A percentile compares a stretch with the other conserved stretches of the same genome.
Conservation (phyloP, 2,329 filamentous ascomycete genomes). For the Curvularia hawaiiensis region DNA sequence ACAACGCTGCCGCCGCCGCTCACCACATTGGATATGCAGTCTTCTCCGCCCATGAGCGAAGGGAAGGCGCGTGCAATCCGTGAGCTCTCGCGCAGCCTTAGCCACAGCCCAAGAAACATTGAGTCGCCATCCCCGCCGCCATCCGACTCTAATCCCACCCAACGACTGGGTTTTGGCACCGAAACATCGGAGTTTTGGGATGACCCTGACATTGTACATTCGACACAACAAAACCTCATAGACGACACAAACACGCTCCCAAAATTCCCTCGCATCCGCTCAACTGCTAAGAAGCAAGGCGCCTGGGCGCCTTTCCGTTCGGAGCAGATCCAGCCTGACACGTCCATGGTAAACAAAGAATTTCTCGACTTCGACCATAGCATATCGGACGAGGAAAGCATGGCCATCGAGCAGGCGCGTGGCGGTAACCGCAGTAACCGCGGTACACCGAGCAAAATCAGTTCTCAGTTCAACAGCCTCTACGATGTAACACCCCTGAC, state of each 20-base stretch:
- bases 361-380: conserved; percentile 51
- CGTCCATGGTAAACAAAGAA: conserved; percentile 47
- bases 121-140: conserved; percentile 37
- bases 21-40: conserved; percentile 39
- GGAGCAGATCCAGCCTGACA: conserved; percentile 43
- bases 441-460: conserved; percentile 50
- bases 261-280: conserved; percentile 42
- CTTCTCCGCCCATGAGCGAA: conserved; percentile 44
- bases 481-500: conserved; percentile 55
- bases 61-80: conserved; percentile 47
- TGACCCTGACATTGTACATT: conserved; percentile 46
- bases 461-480: conserved; percentile 58
- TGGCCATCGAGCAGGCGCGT: conserved; percentile 64
- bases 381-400: conserved; percentile 51
- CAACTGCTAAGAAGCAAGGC: conserved; percentile 46
- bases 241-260: conserved; percentile 44
- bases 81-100: conserved; percentile 44
- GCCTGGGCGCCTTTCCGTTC: conserved; percentile 45
- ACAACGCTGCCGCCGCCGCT: conserved; percentile 27
- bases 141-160: conserved; percentile 46
- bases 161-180: conserved; percentile 35
- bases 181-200: conserved; percentile 38
- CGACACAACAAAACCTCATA: conserved; percentile 47
- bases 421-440: conserved; percentile 51
- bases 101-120: conserved; percentile 41